These are phyloP conservation scores for Flaveria brownii DNA, from an alignment of 129 eudicot species.

Conservation along the genomic window DNA sequence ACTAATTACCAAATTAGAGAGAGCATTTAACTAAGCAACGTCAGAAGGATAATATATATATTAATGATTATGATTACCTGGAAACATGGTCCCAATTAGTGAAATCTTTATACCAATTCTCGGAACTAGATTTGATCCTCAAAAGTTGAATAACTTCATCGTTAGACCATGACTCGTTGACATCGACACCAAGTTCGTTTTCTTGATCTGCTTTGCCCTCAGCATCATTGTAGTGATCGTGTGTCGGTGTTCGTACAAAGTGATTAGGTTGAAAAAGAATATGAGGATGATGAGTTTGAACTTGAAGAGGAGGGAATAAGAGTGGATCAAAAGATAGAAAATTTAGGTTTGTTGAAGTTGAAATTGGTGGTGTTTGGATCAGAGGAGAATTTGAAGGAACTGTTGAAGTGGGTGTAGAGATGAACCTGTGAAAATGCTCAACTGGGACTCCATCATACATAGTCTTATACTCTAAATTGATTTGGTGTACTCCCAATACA, in stretches of 20 bases:
- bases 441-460: slow-evolving; percentile 72
- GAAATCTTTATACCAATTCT: slow-evolving; percentile 69
- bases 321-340: slow-evolving; percentile 39
- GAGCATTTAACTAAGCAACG: not conserved
- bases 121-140: slow-evolving; percentile 74
- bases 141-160: slow-evolving; percentile 70
- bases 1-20: not conserved
- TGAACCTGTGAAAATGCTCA: slow-evolving; percentile 71
- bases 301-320: slow-evolving; percentile 40
- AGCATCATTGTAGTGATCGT: slow-evolving; percentile 8
- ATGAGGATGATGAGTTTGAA: slow-evolving; percentile 33
- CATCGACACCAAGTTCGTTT: slow-evolving; percentile 7
- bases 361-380: slow-evolving; percentile 36
- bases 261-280: slow-evolving; percentile 28
- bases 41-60: not conserved
- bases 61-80: slow-evolving; percentile 40
- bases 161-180: slow-evolving; percentile 53
- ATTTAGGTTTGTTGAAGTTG: slow-evolving; percentile 33
- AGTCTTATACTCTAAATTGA: slow-evolving; percentile 30
- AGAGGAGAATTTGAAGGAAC: slow-evolving; percentile 44
- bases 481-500: not conserved
- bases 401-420: slow-evolving; percentile 55
- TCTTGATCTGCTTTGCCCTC: slow-evolving; percentile 20
- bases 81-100: slow-evolving; percentile 84
- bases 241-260: slow-evolving; percentile 16